Evolutionary conservation across 164 flowering plant genomes (phyloP), one percentile per base, ranked within the genome.

Genomic region (Hamamelis virginiana): DNA sequence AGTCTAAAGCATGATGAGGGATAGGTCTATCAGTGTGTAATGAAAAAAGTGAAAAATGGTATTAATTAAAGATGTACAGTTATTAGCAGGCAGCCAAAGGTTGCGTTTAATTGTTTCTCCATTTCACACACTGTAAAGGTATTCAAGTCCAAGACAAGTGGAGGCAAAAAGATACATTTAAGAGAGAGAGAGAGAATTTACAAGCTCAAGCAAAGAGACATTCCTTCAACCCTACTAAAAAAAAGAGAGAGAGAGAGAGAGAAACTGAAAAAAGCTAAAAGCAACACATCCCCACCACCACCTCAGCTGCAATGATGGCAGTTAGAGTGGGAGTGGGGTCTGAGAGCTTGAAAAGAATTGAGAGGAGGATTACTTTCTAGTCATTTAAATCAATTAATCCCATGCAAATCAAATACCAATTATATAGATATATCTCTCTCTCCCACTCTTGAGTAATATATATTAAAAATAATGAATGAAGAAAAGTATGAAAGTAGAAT

Each of bases 221-320:
- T 75, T 78, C 81, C 77, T 71, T 78, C 74, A 74, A 65, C 71
- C 77, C 72, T 66, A n/a, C n/a, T n/a, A 26, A 59, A 59, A 28
- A 59, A 59, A 53, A 53, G 22, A 18, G 19, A 5, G n/a, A 12
- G 11, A 44, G 11, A 52, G 73, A 68, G 70, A 22, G 59, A 14
- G 44, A 19, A 22, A 62, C 33, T n/a, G 21, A 64, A 44, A 19
- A 66, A 68, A 64, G 59, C 14, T 13, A 63, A 69, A 74, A 74
- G 70, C 65, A 65, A 51, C 38, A 1, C 66, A 45, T 14, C 62
- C n/a, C 68, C 75, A 60, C 75, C 82, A 76, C 71, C 58, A n/a
- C n/a, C 74, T 76, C 75, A 80, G 69, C 63, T 64, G 80, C 69
- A 77, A 80, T 77, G 75, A 80, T 80, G 74, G 62, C 64, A 41